Evolutionary conservation across 2,329 filamentous ascomycete species (phyloP), one percentile per base, ranked within the genome.

Genomic region (Neofusicoccum kwambonambiense): DNA sequence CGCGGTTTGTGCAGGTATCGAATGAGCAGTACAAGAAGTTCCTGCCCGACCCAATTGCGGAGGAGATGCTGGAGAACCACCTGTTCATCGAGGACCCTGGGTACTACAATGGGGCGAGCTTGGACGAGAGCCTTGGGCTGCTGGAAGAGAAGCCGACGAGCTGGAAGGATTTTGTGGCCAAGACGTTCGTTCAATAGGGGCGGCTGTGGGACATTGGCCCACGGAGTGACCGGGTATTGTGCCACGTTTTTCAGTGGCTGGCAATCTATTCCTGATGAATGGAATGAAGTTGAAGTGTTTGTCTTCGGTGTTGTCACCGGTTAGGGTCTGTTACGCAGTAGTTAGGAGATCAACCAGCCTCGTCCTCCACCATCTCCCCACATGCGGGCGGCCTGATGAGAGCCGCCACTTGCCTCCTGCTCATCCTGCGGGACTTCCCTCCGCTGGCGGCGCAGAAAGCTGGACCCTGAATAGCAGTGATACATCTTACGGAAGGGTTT

Each of bases 21-120:
- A 75, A 77, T 17, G 78, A 79, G 8, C 71, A 70, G n/a, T 86
- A 79, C 72, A 78, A 78, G 67, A 70, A 69, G 7, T 73, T 71
- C 7, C 58, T 78, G 67, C 78, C 80, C 1, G 76, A 79, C 9
- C 74, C 76, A 27, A 74, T 76, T 68, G 76, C 78, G 19, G 76
- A 83, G 64, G 85, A 87, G 71, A 64, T 86, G 70, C 73, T 82
- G 39, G 81, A 87, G 73, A 87, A 85, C 66, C 81, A 85, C 72
- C 73, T 80, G 45, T 75, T 87, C 52, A 72, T 87, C 65, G 76
- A 81, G 62, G 78, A 82, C 22, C 82, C 78, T 35, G 84, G 84
- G 0, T 87, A 87, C 68, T 87, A 80, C 69, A 80, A 79, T 4
- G 82, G 82, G 9, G 81, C 67, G 52, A 68, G 70, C 44, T 73